These are phyloP conservation scores for Aphanocladium album DNA, from an alignment of 2,329 filamentous ascomycete species.

Conservation along the genomic window DNA sequence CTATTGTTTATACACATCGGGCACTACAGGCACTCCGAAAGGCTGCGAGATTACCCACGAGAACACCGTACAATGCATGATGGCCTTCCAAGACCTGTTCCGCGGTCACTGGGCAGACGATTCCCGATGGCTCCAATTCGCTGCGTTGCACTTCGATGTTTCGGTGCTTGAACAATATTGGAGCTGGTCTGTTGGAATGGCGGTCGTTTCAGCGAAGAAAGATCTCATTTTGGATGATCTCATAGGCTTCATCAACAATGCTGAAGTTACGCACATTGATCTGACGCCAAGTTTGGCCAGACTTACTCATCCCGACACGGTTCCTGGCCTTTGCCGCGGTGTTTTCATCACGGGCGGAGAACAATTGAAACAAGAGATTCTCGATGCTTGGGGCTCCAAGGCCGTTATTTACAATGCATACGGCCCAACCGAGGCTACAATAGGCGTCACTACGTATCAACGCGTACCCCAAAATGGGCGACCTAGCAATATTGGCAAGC, in stretches of 20 bases:
- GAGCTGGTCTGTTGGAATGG: conserved; percentile 89
- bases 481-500: conserved; percentile 79
- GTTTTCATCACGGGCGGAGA: conserved; percentile 94
- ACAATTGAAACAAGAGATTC: conserved; percentile 79
- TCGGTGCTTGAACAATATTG: conserved; percentile 92
- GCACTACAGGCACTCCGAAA: conserved; percentile 81
- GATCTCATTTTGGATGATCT: conserved; percentile 85
- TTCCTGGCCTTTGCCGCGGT: conserved; percentile 71
- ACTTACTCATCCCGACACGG: conserved; percentile 71
- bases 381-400: conserved; percentile 77
- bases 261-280: conserved; percentile 85
- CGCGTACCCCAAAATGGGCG: conserved; percentile 72
- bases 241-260: conserved; percentile 61
- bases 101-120: conserved; percentile 63
- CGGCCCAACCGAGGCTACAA: conserved; percentile 88
- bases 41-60: conserved; percentile 85
- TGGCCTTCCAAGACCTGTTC: conserved; percentile 79
- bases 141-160: conserved; percentile 91
- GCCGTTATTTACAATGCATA: conserved; percentile 88
- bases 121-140: conserved; percentile 88
- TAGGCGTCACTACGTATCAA: conserved; percentile 87
- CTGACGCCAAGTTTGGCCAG: conserved; percentile 83
- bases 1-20: conserved; percentile 84
- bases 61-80: conserved; percentile 84
- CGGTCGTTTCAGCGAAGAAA: conserved; percentile 73